Base-by-base conservation (phyloP, 2,329 filamentous ascomycete genomes). In the Neonectria neomacrospora region DNA sequence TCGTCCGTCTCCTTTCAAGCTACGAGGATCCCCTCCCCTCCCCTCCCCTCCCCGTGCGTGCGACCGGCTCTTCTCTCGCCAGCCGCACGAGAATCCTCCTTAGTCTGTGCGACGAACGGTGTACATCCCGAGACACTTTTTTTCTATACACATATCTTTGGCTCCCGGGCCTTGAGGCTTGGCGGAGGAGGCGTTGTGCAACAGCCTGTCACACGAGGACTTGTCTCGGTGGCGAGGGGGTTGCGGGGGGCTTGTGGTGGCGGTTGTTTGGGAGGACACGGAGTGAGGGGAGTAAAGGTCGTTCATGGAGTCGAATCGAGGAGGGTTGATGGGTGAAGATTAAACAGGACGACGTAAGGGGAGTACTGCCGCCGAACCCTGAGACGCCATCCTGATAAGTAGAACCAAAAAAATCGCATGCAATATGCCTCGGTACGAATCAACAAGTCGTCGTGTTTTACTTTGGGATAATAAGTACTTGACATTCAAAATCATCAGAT, bases 101-200 rank as follows among this genome's bases (percentile, higher is more conserved):
- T 41, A 20, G n/a, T 41, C 10, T n/a, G 47, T 50, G 26, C 16
- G 11, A 50, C n/a, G 23, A 3, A 14, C 12, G 3, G 20, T 20
- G n/a, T 20, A 32, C n/a, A 32, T 22, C 28, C 47, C 47, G 47
- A 50, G 47, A 50, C 47, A 50, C 20, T n/a, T 6, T n/a, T 26
- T 26, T 26, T 3, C 23, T 3, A 26, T 26, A n/a, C n/a, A n/a
- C n/a, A n/a, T n/a, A 34, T 16, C 18, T 23, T 47, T 23, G 11
- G 14, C 22, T 16, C 16, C n/a, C n/a, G 47, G 47, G 18, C 3
- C 26, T 34, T 14, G 5, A 50, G 26, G 22, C 28, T n/a, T n/a
- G 47, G 28, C 18, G 47, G n/a, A 32, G 26, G 30, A n/a, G 14
- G 47, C 23, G 23, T 6, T 32, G 47, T 50, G 47, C 10, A 50